A percentile compares a stretch with the other conserved stretches of the same genome.
Conservation (phyloP, 2,329 filamentous ascomycete species). For the Alternaria hordeiaustralica region DNA sequence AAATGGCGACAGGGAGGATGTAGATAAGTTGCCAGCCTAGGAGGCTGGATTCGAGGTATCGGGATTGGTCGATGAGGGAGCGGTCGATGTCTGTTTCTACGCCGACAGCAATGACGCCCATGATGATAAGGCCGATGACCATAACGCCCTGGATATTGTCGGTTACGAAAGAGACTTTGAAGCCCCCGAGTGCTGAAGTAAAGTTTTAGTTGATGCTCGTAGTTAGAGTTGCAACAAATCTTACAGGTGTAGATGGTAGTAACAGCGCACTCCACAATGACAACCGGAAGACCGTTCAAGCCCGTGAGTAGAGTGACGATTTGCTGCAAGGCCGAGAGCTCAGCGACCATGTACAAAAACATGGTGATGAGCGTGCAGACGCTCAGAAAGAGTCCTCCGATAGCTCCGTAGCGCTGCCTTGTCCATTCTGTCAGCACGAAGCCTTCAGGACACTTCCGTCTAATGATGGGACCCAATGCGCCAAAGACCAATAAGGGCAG, state of each 20-base stretch:
- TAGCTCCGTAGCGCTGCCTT: conserved; percentile 74
- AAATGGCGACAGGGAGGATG: conserved; percentile 79
- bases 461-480: conserved; percentile 75
- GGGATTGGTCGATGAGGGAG: conserved; percentile 70
- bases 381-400: conserved; percentile 75
- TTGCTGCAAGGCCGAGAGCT: conserved; percentile 81
- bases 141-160: conserved; percentile 82
- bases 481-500: conserved; percentile 78
- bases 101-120: conserved; percentile 79
- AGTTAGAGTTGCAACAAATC: background rate
- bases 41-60: conserved; percentile 70
- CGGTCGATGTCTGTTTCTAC: conserved; percentile 75
- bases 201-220: background rate
- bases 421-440: conserved; percentile 89
- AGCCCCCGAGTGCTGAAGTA: conserved; percentile 73
- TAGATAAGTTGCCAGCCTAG: conserved; percentile 87
- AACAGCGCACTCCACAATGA: conserved; percentile 78
- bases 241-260: conserved; percentile 85
- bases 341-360: conserved; percentile 86
- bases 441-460: conserved; percentile 79
- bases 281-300: conserved; percentile 73
- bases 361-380: conserved; percentile 80
- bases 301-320: conserved; percentile 77
- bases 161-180: conserved; percentile 83
- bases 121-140: conserved; percentile 76